Conservation (phyloP, 345 rosid species). For the Hibiscus syriacus region DNA sequence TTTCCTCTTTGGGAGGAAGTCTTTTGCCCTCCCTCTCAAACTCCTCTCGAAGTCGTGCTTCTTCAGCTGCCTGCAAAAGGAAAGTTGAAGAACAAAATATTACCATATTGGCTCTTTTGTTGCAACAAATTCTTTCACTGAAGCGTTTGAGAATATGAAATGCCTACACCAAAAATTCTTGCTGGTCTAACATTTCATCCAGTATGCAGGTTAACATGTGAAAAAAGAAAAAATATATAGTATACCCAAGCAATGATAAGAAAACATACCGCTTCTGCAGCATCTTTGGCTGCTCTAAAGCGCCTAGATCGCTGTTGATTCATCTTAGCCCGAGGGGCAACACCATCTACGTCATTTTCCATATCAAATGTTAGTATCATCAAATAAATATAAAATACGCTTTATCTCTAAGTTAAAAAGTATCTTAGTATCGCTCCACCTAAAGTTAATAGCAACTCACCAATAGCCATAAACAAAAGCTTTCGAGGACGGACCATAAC, state of each 20-base stretch:
- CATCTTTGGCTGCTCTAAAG: slow-evolving; percentile 91
- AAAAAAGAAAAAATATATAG: background rate
- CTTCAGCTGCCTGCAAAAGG: slow-evolving; percentile 69
- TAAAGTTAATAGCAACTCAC: slow-evolving; percentile 30
- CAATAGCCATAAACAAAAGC: slow-evolving; percentile 81
- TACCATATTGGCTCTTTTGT: background rate
- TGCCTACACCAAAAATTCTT: background rate
- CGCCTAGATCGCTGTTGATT: slow-evolving; percentile 94
- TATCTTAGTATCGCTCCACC: background rate
- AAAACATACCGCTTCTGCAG: slow-evolving; percentile 66
- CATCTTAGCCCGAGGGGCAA: slow-evolving; percentile 98
- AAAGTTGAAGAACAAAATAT: background rate
- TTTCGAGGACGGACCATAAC: slow-evolving; percentile 93
- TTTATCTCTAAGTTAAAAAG: background rate
- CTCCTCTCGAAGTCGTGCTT: slow-evolving; percentile 64
- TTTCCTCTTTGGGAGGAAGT: slow-evolving; percentile 65
- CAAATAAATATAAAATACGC: background rate
- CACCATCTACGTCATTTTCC: slow-evolving; percentile 58
- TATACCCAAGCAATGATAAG: slow-evolving; percentile 5
- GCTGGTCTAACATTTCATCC: background rate
- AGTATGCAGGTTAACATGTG: background rate
- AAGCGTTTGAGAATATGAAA: slow-evolving; percentile 4
- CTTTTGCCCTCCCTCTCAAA: slow-evolving; percentile 81
- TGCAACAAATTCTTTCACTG: background rate
- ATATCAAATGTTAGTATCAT: slow-evolving; percentile 16